Percentiles rank a stretch among this genome's conserved stretches.
phyloP scores from a whole-genome alignment of 2,329 filamentous ascomycete genomes.

The Paraconiothyrium sp. region DNA sequence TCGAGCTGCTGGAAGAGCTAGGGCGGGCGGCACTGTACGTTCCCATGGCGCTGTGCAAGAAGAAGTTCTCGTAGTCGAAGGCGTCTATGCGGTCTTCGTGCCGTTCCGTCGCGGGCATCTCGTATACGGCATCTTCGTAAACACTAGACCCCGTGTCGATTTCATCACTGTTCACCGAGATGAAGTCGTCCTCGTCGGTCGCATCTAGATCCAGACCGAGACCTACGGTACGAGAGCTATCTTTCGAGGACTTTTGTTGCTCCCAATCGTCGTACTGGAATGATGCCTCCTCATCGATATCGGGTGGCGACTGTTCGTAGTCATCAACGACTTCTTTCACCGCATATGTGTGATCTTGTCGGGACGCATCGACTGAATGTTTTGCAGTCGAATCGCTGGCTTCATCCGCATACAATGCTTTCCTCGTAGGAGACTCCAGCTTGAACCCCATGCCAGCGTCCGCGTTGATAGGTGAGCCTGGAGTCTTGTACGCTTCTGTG shows the following conservation, averaged over 20 bases:
- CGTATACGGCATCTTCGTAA: slow-evolving; percentile 57
- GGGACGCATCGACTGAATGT: slow-evolving; percentile 12
- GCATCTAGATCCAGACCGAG: slow-evolving; percentile 16
- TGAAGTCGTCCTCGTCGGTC: slow-evolving; percentile 52
- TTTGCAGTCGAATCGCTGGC: slow-evolving; percentile 21
- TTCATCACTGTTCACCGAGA: slow-evolving; percentile 45
- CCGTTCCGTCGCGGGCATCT: slow-evolving; percentile 58
- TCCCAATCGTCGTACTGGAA: slow-evolving; percentile 31
- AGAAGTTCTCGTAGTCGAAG: slow-evolving; percentile 97
- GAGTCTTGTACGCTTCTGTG: slow-evolving; percentile 40
- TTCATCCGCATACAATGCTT: slow-evolving; percentile 33
- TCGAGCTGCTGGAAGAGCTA: slow-evolving; percentile 66
- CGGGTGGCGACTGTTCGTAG: slow-evolving; percentile 8
- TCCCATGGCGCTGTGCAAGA: slow-evolving; percentile 90
- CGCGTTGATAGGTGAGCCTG: slow-evolving; percentile 33
- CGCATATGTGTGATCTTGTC: slow-evolving; percentile 7
- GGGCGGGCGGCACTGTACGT: slow-evolving; percentile 70
- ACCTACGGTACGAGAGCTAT: slow-evolving; percentile 22
- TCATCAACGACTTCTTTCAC: slow-evolving; percentile 10
- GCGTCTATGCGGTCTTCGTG: slow-evolving; percentile 95
- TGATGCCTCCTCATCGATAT: slow-evolving; percentile 38
- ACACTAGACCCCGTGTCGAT: slow-evolving; percentile 44
- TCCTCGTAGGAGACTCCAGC: slow-evolving; percentile 35
- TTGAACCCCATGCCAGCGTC: slow-evolving; percentile 44
- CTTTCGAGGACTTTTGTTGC: slow-evolving; percentile 44